A percentile compares a stretch with the other conserved stretches of the same genome.
These are phyloP conservation scores for Kodamaea kakaduensis DNA, from an alignment of 805 yeast genomes.

Conservation along the genomic window DNA sequence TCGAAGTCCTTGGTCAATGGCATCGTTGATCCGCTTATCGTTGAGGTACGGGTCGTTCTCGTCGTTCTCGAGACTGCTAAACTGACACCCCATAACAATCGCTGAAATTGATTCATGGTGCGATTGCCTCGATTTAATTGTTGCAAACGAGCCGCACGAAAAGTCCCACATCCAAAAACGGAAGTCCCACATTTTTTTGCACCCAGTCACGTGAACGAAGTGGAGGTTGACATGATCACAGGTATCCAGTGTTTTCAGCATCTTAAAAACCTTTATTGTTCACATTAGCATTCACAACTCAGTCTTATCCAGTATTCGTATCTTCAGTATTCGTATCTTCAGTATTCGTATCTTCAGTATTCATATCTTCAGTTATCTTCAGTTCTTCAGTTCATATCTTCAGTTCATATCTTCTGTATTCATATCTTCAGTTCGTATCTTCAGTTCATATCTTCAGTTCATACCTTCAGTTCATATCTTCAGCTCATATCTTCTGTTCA, in stretches of 20 bases:
- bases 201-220: constrained; percentile 3
- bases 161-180: constrained; percentile 15
- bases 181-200: constrained; percentile 3
- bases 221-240: no score
- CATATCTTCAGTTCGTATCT: no score
- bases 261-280: no score
- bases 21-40: constrained; percentile 54
- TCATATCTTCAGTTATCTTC: not conserved
- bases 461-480: no score
- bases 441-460: no score
- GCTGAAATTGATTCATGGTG: not conserved
- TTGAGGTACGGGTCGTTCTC: constrained; percentile 52
- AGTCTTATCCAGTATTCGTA: no score
- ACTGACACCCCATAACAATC: constrained; percentile 64
- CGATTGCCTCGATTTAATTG: not conserved
- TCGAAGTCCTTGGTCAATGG: constrained; percentile 59
- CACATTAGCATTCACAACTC: no score
- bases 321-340: no score
- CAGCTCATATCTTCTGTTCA: no score
- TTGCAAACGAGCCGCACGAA: constrained; percentile 16
- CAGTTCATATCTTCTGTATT: constrained; percentile 1
- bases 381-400: not conserved
- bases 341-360: not conserved
- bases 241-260: no score
- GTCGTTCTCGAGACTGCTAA: constrained; percentile 44